A percentile compares a stretch with the other conserved stretches of the same genome.
phyloP scores from a whole-genome alignment of 495 filamentous ascomycete species.

The Xylaria scruposa region DNA sequence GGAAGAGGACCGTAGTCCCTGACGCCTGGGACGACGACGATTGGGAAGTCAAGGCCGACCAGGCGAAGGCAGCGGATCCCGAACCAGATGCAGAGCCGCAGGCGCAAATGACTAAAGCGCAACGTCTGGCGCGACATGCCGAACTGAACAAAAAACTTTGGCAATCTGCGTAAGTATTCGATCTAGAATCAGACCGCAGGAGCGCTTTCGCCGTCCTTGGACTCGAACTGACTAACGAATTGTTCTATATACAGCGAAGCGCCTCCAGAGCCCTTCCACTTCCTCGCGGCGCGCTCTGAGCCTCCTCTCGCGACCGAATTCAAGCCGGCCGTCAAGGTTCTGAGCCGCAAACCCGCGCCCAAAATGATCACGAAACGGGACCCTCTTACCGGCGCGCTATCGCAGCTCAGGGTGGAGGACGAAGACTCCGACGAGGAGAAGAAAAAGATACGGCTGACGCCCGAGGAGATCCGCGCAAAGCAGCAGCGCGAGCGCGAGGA shows the following conservation, averaged over 20 bases:
- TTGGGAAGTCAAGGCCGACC: slow-evolving; percentile 80
- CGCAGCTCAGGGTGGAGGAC: slow-evolving; percentile 54
- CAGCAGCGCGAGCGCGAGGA: slow-evolving; percentile 81
- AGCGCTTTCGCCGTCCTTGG: neutral
- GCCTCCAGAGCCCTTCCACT: slow-evolving; percentile 71
- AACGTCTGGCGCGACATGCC: slow-evolving; percentile 79
- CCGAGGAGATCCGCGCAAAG: slow-evolving; percentile 74
- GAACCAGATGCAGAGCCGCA: slow-evolving; percentile 53
- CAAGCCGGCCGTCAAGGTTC: slow-evolving; percentile 80
- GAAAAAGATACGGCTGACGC: slow-evolving; percentile 61
- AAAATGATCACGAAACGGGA: slow-evolving; percentile 55
- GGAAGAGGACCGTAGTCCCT: slow-evolving; percentile 59
- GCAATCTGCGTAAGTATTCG: slow-evolving; percentile 77
- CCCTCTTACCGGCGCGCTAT: slow-evolving; percentile 59
- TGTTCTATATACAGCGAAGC: slow-evolving; percentile 35
- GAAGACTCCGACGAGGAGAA: slow-evolving; percentile 67
- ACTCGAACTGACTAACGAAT: neutral
- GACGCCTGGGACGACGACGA: slow-evolving; percentile 90
- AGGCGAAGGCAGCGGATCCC: slow-evolving; percentile 34
- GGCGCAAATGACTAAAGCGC: slow-evolving; percentile 65
- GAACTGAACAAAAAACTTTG: slow-evolving; percentile 85
- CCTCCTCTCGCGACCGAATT: slow-evolving; percentile 78
- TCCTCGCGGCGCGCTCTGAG: slow-evolving; percentile 67
- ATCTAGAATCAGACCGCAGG: neutral
- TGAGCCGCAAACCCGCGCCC: slow-evolving; percentile 78